These are phyloP conservation scores for Dendrobium catenatum DNA, from an alignment of 106 monocot genomes.

Conservation along the genomic window DNA sequence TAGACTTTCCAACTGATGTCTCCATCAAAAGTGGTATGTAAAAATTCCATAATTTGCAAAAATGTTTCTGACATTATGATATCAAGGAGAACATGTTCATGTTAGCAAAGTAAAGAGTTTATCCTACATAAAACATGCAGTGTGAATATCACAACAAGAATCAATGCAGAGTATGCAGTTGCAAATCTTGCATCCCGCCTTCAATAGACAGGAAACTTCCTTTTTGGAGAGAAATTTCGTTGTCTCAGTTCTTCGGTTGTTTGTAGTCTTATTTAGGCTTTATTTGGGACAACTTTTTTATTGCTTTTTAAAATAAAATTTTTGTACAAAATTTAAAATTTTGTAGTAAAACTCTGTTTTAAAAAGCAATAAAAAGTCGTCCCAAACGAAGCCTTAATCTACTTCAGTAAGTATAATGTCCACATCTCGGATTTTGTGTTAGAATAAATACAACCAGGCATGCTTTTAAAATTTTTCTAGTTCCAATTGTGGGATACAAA, in stretches of 20 bases:
- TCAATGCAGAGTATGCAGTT: neutral
- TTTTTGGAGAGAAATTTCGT: neutral
- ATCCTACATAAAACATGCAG: neutral
- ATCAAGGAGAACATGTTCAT: neutral
- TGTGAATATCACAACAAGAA: neutral
- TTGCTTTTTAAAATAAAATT: too few relatives aligned
- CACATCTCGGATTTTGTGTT: neutral
- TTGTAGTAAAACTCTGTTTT: too few relatives aligned
- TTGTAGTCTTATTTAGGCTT: neutral
- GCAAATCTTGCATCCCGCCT: neutral
- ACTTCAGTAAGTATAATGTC: neutral
- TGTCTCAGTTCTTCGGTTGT: neutral
- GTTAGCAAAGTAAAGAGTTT: neutral
- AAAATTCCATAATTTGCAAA: neutral
- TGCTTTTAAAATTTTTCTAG: neutral
- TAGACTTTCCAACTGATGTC: too few relatives aligned
- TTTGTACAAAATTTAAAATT: too few relatives aligned
- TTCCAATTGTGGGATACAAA: neutral
- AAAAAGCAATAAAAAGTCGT: too few relatives aligned
- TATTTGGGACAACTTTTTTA: too few relatives aligned
- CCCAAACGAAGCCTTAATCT: too few relatives aligned
- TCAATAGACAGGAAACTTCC: neutral
- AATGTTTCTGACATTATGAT: neutral
- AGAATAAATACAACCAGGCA: neutral
- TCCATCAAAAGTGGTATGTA: too few relatives aligned